Base-by-base conservation (phyloP, 192 early-diverging fungal species). In the Backusella circina region DNA sequence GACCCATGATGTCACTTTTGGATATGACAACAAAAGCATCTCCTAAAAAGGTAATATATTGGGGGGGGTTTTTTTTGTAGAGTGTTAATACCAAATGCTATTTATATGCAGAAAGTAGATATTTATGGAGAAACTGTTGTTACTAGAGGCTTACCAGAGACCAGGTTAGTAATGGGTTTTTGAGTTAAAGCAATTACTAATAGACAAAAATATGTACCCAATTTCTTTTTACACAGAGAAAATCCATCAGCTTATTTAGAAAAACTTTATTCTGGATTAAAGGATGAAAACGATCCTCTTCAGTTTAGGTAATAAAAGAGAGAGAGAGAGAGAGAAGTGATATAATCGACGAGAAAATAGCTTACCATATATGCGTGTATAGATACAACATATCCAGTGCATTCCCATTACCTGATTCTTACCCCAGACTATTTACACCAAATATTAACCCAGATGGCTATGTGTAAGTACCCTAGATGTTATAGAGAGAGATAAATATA, bases 341-440 rank as follows among this genome's bases (percentile, higher is more conserved):
- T n/a, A n/a, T n/a, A n/a, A n/a, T n/a, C n/a, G n/a, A n/a, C n/a
- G n/a, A 21, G 2, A 21, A 33, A 67, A 66, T 16, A 30, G 31
- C 21, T 30, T 16, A 30, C 5, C 10, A 16, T 18, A n/a, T 54
- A 9, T 54, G 10, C 47, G n/a, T 9, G 23, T 71, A 2, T 67
- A 75, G 78, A 71, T 47, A 31, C 13, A 31, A 37, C 32, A 30
- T 80, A 13, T 71, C 72, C 15, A 39, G 64, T 33, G 41, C 75
- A 21, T 80, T 76, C 50, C 79, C 79, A 31, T 31, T 80, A 3
- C 44, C 71, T 32, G 79, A 80, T 31, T 73, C 79, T 18, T 76
- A 67, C 33, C 79, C 79, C 2, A 70, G 71, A 6, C 38, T 80
- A 64, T 80, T 80, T 54, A 44, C 21, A 12, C 16, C 61, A 1